Evolutionary conservation across 257 asterid species (phyloP).

Genomic region (Coffea eugenioides): DNA sequence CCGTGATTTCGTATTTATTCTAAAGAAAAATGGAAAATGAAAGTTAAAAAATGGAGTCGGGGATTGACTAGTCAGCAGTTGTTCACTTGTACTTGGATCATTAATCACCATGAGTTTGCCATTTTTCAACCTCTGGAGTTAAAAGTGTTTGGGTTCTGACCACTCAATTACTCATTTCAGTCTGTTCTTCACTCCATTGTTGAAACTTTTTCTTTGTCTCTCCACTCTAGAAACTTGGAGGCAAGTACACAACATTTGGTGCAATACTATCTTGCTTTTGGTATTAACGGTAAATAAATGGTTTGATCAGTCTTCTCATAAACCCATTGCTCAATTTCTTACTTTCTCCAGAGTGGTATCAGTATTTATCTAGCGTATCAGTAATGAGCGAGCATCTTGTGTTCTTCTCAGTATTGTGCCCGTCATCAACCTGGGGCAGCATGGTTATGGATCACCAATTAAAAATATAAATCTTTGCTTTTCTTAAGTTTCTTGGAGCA

Average conservation of each 20-base stretch:
- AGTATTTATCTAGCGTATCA: neutral
- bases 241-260: neutral
- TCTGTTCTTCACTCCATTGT: neutral
- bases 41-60: neutral
- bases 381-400: neutral
- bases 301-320: neutral
- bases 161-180: neutral
- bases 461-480: neutral
- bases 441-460: neutral
- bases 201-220: too few species aligned
- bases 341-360: neutral
- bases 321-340: too few species aligned
- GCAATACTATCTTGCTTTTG: neutral
- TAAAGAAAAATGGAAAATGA: too few species aligned
- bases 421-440: neutral
- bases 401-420: neutral
- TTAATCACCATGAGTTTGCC: too few species aligned
- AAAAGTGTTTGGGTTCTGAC: neutral
- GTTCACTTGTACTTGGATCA: neutral
- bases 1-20: neutral
- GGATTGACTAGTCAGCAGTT: too few species aligned
- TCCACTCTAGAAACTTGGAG: too few species aligned
- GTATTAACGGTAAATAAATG: neutral
- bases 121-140: too few species aligned
- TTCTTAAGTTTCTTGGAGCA: neutral